Base-by-base conservation (phyloP, 352 stramenopile species). In the Pythium brachiatum region DNA sequence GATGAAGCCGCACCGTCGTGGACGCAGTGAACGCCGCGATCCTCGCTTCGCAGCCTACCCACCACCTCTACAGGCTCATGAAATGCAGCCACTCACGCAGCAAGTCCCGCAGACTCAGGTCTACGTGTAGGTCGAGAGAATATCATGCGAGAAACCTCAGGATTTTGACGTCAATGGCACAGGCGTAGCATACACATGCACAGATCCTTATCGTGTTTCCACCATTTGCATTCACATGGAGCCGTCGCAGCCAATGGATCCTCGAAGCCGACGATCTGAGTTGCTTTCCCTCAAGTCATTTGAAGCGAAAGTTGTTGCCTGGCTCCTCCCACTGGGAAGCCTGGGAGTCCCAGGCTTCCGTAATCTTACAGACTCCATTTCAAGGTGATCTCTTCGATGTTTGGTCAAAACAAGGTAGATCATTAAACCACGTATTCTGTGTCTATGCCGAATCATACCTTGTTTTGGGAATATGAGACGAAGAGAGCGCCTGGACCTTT, bases 311-410 rank as follows among this genome's bases (percentile, higher is more conserved):
- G 52, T 54, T 66, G 20, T 50, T 13, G 39, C 57, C 60, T 61
- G 60, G 60, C 60, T 66, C 57, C 47, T 52, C 50, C 44, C 38
- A 43, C 34, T 41, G 48, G 51, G n/a, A n/a, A n/a, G n/a, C n/a
- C n/a, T n/a, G n/a, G n/a, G n/a, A n/a, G n/a, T 50, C 48, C 43
- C 36, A 39, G 38, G 16, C 11, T 34, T 43, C 31, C 15, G 16
- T 38, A 2, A 53, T 36, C 46, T 36, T 23, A 20, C 2, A 16
- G 34, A 26, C n/a, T 29, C 11, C 57, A 53, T 20, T 44, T 16
- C 25, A 64, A 38, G 57, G 48, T 57, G 23, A 64, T 64, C 57
- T 57, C 47, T 36, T 65, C 51, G 27, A 25, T 43, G 50, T 52
- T 23, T 7, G 7, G 7, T n/a, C 51, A 60, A 34, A 66, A 60